Evolutionary conservation across 371 early-diverging fungal genomes (phyloP).

Genomic region (Amoeboaphelidium protococcarum): DNA sequence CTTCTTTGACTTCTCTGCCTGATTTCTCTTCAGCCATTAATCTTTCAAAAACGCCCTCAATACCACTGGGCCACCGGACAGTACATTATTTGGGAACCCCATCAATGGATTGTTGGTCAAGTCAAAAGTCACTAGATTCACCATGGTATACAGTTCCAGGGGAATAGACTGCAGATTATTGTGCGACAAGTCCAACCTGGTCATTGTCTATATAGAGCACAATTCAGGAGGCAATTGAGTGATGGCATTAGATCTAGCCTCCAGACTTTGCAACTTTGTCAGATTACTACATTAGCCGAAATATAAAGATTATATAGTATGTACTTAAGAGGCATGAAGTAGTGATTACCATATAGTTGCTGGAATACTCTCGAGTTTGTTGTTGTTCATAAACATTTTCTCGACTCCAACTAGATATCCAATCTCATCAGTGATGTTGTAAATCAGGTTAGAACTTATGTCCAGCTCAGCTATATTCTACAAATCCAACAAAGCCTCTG

Average conservation of each 20-base stretch:
- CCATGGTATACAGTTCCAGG: neutral
- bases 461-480: neutral
- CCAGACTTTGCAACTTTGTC: neutral
- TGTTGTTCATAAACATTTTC: neutral
- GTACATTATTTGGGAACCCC: neutral
- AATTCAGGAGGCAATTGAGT: neutral
- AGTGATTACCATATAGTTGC: neutral
- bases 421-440: neutral
- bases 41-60: no score
- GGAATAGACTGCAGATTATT: neutral
- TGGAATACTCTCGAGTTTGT: neutral
- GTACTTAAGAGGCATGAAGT: no score
- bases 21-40: no score
- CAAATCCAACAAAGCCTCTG: neutral
- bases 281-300: neutral
- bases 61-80: no score
- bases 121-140: neutral
- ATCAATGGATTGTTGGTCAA: neutral
- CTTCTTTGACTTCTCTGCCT: no score
- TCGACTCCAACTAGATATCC: neutral
- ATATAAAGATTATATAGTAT: no score
- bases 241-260: neutral
- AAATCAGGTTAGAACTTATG: neutral
- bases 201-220: neutral
- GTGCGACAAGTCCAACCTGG: neutral